Evolutionary conservation across 1,139 yeast genomes (phyloP).

Genomic region (Candida glucosophila): DNA sequence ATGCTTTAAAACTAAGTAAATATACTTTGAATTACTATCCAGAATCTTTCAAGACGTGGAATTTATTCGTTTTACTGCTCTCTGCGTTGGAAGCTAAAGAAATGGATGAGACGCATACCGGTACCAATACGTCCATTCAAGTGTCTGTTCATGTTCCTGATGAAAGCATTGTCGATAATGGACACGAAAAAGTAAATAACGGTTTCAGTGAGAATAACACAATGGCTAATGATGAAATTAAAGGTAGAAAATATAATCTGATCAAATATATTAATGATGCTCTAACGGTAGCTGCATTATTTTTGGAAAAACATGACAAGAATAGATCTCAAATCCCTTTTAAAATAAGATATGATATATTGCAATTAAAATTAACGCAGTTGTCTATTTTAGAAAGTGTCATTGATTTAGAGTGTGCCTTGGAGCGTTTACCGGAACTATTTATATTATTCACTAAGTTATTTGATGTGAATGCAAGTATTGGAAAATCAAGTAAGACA

Average conservation of each 20-base stretch:
- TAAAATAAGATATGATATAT: constrained; percentile 43
- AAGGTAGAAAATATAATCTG: no score
- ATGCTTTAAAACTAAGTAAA: constrained; percentile 31
- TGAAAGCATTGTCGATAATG: no score
- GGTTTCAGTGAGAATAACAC: neutral
- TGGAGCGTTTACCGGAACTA: constrained; percentile 60
- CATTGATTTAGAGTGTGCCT: constrained; percentile 51
- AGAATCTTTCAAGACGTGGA: constrained; percentile 40
- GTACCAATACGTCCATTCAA: no score
- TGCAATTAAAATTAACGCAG: constrained; percentile 72
- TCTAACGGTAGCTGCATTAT: constrained; percentile 35
- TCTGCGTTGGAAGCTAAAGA: constrained; percentile 15
- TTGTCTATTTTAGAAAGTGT: constrained; percentile 60
- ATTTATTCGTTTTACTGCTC: constrained; percentile 27
- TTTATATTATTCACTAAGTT: constrained; percentile 52
- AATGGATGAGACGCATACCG: no score
- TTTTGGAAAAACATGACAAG: constrained; percentile 22
- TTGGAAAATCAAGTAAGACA: neutral
- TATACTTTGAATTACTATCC: constrained; percentile 36
- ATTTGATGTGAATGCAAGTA: constrained; percentile 27
- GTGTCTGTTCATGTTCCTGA: constrained; percentile 1
- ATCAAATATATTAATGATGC: constrained; percentile 35
- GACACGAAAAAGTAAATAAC: no score
- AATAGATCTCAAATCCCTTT: constrained; percentile 19
- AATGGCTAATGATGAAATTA: neutral